phyloP scores from a whole-genome alignment of 768 basidiomycete species.

The Mycena olivaceomarginata region DNA sequence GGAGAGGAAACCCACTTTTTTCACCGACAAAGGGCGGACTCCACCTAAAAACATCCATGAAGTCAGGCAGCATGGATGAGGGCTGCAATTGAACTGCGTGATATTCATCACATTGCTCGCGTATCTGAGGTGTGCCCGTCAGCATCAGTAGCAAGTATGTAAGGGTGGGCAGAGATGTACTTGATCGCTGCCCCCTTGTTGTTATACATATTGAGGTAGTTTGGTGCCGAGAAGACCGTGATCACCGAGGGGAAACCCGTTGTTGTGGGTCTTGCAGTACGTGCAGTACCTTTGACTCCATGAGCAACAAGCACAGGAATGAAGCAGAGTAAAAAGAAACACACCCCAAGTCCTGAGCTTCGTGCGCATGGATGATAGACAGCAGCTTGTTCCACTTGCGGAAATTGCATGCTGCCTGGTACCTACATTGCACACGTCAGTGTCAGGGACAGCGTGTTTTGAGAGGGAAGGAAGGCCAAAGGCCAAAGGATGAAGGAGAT shows the following conservation, averaged over 20 bases:
- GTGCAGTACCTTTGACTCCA: conserved; percentile 57
- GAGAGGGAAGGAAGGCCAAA: background rate
- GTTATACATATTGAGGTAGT: background rate
- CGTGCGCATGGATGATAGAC: conserved; percentile 97
- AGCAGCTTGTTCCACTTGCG: conserved; percentile 97
- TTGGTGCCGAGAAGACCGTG: too few species aligned
- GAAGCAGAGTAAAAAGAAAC: conserved; percentile 47
- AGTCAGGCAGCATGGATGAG: conserved; percentile 99
- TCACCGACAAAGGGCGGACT: conserved; percentile 97
- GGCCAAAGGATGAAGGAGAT: too few species aligned
- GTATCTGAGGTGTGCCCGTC: conserved; percentile 54
- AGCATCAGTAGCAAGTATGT: background rate
- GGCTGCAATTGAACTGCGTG: conserved; percentile 96
- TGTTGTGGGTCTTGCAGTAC: background rate
- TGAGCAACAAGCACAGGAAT: too few species aligned
- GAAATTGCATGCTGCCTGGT: conserved; percentile 97
- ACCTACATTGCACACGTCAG: conserved; percentile 66
- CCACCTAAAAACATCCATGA: conserved; percentile 99
- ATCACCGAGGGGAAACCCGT: too few species aligned
- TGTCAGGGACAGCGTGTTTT: background rate
- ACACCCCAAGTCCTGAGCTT: conserved; percentile 98
- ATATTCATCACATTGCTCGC: conserved; percentile 99
- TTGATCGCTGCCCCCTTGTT: conserved; percentile 79
- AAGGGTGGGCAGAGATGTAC: conserved; percentile 55
- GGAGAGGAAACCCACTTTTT: conserved; percentile 80